Evolutionary conservation across 2,329 filamentous ascomycete genomes (phyloP).

Genomic region (Epichloe festucae): DNA sequence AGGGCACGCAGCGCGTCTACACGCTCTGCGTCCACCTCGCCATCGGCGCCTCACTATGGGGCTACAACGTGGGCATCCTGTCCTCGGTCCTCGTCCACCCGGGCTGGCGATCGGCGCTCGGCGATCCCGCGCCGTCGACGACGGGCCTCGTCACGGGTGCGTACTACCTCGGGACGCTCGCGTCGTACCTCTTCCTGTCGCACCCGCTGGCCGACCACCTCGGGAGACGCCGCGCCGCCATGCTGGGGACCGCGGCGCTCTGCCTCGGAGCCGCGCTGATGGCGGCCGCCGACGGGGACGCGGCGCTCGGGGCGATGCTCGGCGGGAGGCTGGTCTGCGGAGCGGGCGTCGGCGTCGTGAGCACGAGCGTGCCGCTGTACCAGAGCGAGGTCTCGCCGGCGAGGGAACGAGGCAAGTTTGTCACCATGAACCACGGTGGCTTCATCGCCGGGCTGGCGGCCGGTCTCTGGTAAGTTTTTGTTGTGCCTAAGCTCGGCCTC

Average conservation of each 20-base stretch:
- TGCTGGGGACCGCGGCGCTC: slow-evolving; percentile 32
- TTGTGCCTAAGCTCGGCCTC: no score
- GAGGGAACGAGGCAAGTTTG: slow-evolving; percentile 38
- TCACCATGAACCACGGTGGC: slow-evolving; percentile 47
- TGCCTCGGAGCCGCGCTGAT: slow-evolving; percentile 37
- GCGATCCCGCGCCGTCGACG: slow-evolving; percentile 28
- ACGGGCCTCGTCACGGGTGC: slow-evolving; percentile 42
- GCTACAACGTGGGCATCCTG: slow-evolving; percentile 46
- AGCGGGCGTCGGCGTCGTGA: slow-evolving; percentile 40
- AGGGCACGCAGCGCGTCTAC: slow-evolving; percentile 25
- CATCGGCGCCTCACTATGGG: slow-evolving; percentile 43
- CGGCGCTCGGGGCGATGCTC: slow-evolving; percentile 34
- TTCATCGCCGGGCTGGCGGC: slow-evolving; percentile 39
- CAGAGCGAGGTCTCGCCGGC: slow-evolving; percentile 44
- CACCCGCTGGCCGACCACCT: slow-evolving; percentile 36
- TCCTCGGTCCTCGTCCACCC: slow-evolving; percentile 43
- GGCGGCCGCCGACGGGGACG: slow-evolving; percentile 26
- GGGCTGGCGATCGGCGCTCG: slow-evolving; percentile 35
- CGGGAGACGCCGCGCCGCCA: slow-evolving; percentile 37
- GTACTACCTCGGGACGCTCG: slow-evolving; percentile 44
- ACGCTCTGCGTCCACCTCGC: slow-evolving; percentile 38
- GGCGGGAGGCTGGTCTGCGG: slow-evolving; percentile 38
- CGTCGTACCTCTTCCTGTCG: slow-evolving; percentile 41
- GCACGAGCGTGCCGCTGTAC: slow-evolving; percentile 43
- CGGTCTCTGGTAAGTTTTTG: slow-evolving; percentile 35